Conservation (phyloP, 1,284 basidiomycete genomes). For the Ustilago xerochloae region DNA sequence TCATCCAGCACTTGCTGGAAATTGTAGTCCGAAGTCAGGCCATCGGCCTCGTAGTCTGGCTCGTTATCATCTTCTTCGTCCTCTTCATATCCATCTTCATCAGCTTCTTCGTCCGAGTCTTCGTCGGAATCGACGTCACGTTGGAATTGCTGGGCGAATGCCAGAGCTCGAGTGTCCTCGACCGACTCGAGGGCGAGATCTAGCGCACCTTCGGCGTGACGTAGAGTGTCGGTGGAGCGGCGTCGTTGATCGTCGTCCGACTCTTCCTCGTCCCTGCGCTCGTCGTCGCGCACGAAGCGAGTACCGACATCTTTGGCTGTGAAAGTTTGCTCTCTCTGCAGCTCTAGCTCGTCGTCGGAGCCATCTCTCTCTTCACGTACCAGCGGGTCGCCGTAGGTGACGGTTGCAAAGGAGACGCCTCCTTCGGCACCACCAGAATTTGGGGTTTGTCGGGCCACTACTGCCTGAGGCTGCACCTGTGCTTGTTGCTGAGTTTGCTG, state of each 20-base stretch:
- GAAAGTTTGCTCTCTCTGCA: conserved; percentile 46
- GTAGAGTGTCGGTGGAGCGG: conserved; percentile 51
- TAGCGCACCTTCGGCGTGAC: conserved; percentile 32
- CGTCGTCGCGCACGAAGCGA: conserved; percentile 7
- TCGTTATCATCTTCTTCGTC: conserved; percentile 46
- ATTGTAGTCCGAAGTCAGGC: conserved; percentile 11
- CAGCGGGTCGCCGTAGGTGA: conserved; percentile 33
- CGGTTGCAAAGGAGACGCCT: conserved; percentile 30
- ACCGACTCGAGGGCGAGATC: conserved; percentile 42
- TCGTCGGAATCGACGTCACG: conserved; percentile 39
- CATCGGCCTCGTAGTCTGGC: conserved; percentile 35
- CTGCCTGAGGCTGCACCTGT: neutral
- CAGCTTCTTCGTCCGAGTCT: conserved; percentile 37
- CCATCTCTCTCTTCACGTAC: conserved; percentile 32
- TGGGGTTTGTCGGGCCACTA: neutral
- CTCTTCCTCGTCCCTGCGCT: conserved; percentile 26
- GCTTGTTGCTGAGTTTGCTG: conserved; percentile 10
- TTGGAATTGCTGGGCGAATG: conserved; percentile 47
- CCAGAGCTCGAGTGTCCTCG: conserved; percentile 43
- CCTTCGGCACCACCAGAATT: conserved; percentile 4
- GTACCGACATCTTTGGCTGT: conserved; percentile 41
- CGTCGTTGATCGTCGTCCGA: conserved; percentile 41
- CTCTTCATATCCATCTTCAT: conserved; percentile 46
- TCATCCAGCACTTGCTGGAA: conserved; percentile 38
- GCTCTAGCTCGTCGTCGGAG: conserved; percentile 40